phyloP scores from a whole-genome alignment of 495 filamentous ascomycete genomes.

The Penicillium simplicissimum region DNA sequence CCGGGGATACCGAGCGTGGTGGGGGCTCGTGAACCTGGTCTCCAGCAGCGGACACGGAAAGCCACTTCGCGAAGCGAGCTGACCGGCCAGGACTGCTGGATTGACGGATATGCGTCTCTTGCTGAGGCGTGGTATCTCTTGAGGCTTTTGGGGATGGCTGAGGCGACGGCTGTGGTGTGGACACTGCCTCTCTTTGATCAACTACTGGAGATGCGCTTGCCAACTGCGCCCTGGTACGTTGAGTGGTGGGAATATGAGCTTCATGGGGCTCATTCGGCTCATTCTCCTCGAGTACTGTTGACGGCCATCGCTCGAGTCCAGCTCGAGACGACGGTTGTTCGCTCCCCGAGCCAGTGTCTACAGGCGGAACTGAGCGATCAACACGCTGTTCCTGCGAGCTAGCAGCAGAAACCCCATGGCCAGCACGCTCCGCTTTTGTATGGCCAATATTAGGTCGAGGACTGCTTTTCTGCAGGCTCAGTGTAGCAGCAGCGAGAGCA shows the following conservation, averaged over 20 bases:
- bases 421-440: conserved; percentile 11
- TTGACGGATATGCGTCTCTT: conserved; percentile 29
- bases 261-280: conserved; percentile 45
- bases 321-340: conserved; percentile 22
- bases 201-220: conserved; percentile 17
- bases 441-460: conserved; percentile 7
- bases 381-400: conserved; percentile 1
- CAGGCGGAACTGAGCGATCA: conserved; percentile 1
- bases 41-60: conserved; percentile 50
- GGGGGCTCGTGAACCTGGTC: conserved; percentile 71
- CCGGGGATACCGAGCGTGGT: conserved; percentile 76
- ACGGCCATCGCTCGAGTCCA: conserved; percentile 55
- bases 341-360: neutral
- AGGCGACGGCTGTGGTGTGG: conserved; percentile 18
- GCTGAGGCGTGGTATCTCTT: conserved; percentile 18
- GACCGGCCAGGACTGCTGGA: conserved; percentile 66
- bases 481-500: conserved; percentile 37
- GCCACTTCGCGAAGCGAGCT: conserved; percentile 68
- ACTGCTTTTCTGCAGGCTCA: conserved; percentile 19
- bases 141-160: conserved; percentile 14
- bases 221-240: conserved; percentile 9
- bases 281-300: conserved; percentile 61
- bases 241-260: conserved; percentile 4
- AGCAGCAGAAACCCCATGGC: neutral
- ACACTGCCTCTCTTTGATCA: conserved; percentile 15